These are phyloP conservation scores for Kwoniella botswanensis DNA, from an alignment of 768 basidiomycete species.

Conservation along the genomic window DNA sequence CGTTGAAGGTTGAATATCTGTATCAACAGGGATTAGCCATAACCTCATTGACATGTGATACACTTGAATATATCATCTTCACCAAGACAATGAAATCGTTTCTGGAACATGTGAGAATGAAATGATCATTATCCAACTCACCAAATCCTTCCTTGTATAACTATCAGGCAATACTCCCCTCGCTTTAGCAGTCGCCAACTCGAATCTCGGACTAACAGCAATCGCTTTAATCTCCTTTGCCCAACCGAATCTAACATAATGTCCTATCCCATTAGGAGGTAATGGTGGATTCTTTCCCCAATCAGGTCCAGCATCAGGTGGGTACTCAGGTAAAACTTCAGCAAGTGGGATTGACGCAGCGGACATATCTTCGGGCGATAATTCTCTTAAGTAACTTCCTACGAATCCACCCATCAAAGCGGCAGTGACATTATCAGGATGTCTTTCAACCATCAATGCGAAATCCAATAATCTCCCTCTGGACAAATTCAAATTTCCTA, in stretches of 20 bases:
- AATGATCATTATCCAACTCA: constrained; percentile 59
- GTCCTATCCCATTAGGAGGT: constrained; percentile 89
- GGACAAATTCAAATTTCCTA: constrained; percentile 75
- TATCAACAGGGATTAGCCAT: background rate
- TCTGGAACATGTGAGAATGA: background rate
- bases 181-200: constrained; percentile 93
- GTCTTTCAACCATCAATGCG: constrained; percentile 97
- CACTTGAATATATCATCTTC: background rate
- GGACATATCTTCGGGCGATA: constrained; percentile 76
- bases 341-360: constrained; percentile 90
- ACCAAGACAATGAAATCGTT: background rate
- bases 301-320: constrained; percentile 83
- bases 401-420: constrained; percentile 96
- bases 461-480: constrained; percentile 83
- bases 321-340: constrained; percentile 95
- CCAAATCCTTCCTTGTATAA: constrained; percentile 90
- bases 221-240: constrained; percentile 82
- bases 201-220: constrained; percentile 92
- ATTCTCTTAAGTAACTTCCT: constrained; percentile 89
- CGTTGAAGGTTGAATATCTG: constrained; percentile 98
- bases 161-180: constrained; percentile 80
- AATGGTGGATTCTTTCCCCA: constrained; percentile 89
- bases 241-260: constrained; percentile 90
- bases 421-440: constrained; percentile 98
- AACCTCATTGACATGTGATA: background rate